These are phyloP conservation scores for Phytophthora lateralis DNA, from an alignment of 352 stramenopile species.

Conservation along the genomic window DNA sequence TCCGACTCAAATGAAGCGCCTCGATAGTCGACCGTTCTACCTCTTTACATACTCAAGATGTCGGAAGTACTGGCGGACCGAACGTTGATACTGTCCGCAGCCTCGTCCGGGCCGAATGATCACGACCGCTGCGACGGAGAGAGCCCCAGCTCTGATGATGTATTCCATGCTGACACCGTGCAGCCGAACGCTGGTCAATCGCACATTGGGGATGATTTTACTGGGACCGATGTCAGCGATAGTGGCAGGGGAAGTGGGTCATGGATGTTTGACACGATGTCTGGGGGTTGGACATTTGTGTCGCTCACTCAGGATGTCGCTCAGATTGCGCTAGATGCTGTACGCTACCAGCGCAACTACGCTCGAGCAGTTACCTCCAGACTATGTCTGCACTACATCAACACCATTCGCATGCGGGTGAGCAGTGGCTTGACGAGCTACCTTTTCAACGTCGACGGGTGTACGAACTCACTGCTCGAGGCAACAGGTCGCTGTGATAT, in stretches of 20 bases:
- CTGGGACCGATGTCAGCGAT: background rate
- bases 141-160: conserved; percentile 9
- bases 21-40: background rate
- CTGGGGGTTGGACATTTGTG: conserved; percentile 27
- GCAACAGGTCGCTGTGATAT: conserved; percentile 47
- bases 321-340: conserved; percentile 41
- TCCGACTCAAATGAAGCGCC: background rate
- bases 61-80: background rate
- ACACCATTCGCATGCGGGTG: conserved; percentile 31
- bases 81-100: background rate
- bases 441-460: conserved; percentile 48
- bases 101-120: background rate
- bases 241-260: conserved; percentile 1
- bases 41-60: conserved; percentile 5
- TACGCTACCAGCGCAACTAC: conserved; percentile 52
- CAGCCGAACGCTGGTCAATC: conserved; percentile 2
- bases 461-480: conserved; percentile 28
- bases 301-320: conserved; percentile 23
- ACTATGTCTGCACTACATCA: conserved; percentile 51
- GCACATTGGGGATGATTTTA: conserved; percentile 5
- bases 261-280: conserved; percentile 18
- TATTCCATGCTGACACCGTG: background rate
- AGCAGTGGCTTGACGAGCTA: conserved; percentile 31
- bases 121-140: conserved; percentile 18
- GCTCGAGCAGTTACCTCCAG: conserved; percentile 32